A percentile compares a stretch with the other conserved stretches of the same genome.
phyloP scores from a whole-genome alignment of 805 yeast genomes.

The Kodamaea kakaduensis region DNA sequence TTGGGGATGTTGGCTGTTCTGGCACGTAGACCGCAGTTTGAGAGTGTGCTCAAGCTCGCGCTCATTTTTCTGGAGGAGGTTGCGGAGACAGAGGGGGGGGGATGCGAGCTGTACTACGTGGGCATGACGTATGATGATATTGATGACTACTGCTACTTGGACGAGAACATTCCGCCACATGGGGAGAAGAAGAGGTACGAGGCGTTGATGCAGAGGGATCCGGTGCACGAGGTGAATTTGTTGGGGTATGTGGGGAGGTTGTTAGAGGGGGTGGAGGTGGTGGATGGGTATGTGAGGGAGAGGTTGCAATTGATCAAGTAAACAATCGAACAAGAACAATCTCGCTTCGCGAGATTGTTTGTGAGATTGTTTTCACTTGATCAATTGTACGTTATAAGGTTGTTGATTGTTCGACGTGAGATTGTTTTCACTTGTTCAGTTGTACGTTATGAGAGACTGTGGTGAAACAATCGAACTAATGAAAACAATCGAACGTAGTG shows the following conservation, averaged over 20 bases:
- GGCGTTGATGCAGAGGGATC: slow-evolving; percentile 30
- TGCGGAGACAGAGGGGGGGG: slow-evolving; percentile 46
- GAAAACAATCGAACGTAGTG: too few relatives aligned
- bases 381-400: too few relatives aligned
- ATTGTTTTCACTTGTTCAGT: too few relatives aligned
- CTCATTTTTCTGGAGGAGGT: slow-evolving; percentile 66
- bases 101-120: slow-evolving; percentile 33
- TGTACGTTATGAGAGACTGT: too few relatives aligned
- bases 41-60: slow-evolving; percentile 27
- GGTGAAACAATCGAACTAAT: too few relatives aligned
- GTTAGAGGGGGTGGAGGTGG: slow-evolving; percentile 2
- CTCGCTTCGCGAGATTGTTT: too few relatives aligned
- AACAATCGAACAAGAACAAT: too few relatives aligned
- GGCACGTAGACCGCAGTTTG: slow-evolving; percentile 28
- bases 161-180: slow-evolving; percentile 38
- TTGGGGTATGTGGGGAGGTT: slow-evolving; percentile 1
- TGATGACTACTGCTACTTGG: slow-evolving; percentile 39
- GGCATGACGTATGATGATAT: slow-evolving; percentile 39
- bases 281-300: slow-evolving; percentile 4
- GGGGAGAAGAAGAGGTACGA: slow-evolving; percentile 41
- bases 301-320: neutral
- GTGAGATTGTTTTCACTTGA: too few relatives aligned
- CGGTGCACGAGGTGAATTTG: slow-evolving; percentile 38
- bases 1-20: slow-evolving; percentile 57
- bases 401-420: too few relatives aligned